Conservation (phyloP, 768 basidiomycete species). For the Artomyces pyxidatus region DNA sequence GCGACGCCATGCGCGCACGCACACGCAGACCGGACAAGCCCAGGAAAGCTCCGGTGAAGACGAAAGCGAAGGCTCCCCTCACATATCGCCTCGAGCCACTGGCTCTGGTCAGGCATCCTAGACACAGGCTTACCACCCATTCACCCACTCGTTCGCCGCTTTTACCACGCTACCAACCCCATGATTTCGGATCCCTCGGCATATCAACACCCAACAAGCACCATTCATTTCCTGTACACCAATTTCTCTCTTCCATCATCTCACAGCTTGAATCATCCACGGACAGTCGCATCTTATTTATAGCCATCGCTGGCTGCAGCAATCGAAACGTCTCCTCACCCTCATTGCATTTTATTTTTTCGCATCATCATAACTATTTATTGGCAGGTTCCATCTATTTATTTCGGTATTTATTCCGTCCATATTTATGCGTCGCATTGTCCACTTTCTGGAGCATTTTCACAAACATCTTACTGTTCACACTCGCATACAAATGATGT, state of each 20-base stretch:
- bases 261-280: neutral
- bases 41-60: constrained; percentile 13
- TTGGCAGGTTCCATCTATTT: neutral
- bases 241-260: neutral
- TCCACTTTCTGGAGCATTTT: neutral
- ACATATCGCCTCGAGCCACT: constrained; percentile 1
- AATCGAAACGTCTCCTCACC: too few species aligned
- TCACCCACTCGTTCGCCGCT: neutral
- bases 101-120: neutral
- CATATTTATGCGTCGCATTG: neutral
- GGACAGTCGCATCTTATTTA: constrained; percentile 8
- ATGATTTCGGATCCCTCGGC: neutral
- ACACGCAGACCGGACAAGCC: constrained; percentile 27
- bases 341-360: constrained; percentile 14
- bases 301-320: too few species aligned
- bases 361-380: neutral
- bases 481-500: too few species aligned
- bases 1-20: constrained; percentile 77
- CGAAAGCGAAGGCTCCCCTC: constrained; percentile 10
- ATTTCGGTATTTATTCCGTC: constrained; percentile 1
- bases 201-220: neutral
- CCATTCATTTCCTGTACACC: neutral
- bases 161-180: neutral
- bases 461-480: too few species aligned
- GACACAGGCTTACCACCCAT: neutral